These are phyloP conservation scores for Lophiostoma macrostomum DNA, from an alignment of 495 filamentous ascomycete genomes.

Conservation along the genomic window DNA sequence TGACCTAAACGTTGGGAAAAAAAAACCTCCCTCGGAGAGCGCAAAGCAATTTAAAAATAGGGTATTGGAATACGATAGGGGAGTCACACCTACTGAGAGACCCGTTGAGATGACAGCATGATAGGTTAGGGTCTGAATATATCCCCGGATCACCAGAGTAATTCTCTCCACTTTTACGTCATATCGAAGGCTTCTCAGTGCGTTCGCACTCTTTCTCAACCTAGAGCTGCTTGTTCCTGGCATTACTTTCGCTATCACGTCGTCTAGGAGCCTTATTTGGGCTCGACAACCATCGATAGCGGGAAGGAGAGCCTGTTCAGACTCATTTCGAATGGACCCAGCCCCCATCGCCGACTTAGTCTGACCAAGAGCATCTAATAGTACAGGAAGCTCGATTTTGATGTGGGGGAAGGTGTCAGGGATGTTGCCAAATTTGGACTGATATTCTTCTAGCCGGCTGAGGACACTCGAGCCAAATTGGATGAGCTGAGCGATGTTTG, in stretches of 20 bases:
- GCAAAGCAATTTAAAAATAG: not conserved
- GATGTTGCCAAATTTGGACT: not conserved
- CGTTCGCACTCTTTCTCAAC: conserved; percentile 2
- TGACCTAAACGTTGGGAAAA: no score
- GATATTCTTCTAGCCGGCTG: conserved; percentile 5
- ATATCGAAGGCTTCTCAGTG: not conserved
- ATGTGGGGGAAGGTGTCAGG: conserved; percentile 2
- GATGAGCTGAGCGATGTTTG: conserved; percentile 15
- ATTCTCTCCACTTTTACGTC: conserved; percentile 2
- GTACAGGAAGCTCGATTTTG: conserved; percentile 5
- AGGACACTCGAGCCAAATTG: conserved; percentile 1
- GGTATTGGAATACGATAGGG: not conserved
- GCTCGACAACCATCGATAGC: not conserved
- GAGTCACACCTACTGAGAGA: conserved; percentile 2
- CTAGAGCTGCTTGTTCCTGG: not conserved
- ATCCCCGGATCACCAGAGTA: not conserved
- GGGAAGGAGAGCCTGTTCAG: not conserved
- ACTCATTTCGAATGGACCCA: not conserved
- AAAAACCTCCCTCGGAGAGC: no score
- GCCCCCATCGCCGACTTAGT: not conserved
- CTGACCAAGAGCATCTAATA: not conserved
- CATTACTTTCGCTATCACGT: not conserved
- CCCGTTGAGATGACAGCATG: not conserved
- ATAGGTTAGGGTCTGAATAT: conserved; percentile 2
- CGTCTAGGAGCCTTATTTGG: conserved; percentile 1